Evolutionary conservation across 1,284 basidiomycete species (phyloP).

Genomic region (Rhodotorula sp.): DNA sequence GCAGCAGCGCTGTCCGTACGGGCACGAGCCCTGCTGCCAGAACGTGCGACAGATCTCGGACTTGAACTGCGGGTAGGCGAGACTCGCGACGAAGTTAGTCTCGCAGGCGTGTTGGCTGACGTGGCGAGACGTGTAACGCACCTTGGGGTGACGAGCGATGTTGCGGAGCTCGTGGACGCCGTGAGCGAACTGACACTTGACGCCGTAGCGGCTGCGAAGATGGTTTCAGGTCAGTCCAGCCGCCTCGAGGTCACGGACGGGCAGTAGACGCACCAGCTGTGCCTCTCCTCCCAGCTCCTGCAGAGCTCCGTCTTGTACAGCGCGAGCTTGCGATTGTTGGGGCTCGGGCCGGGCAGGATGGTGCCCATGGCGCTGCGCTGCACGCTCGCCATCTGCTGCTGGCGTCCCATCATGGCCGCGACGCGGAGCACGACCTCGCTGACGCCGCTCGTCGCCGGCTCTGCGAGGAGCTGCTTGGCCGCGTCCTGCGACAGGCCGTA

Average conservation of each 20-base stretch:
- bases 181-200: conserved; percentile 87
- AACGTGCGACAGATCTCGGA: conserved; percentile 89
- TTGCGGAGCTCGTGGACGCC: conserved; percentile 80
- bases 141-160: conserved; percentile 81
- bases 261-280: conserved; percentile 59
- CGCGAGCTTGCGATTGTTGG: conserved; percentile 81
- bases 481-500: conserved; percentile 36
- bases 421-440: conserved; percentile 34
- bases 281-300: conserved; percentile 90
- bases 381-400: conserved; percentile 29
- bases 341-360: conserved; percentile 64
- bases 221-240: not conserved
- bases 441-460: conserved; percentile 35
- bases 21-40: conserved; percentile 86
- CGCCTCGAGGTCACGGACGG: fast-evolving
- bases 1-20: conserved; percentile 78
- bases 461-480: conserved; percentile 31
- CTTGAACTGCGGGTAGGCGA: conserved; percentile 66
- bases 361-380: conserved; percentile 25
- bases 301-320: conserved; percentile 89
- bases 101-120: conserved; percentile 26
- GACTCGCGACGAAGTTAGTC: conserved; percentile 19
- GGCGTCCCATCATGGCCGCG: conserved; percentile 31
- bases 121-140: conserved; percentile 49
- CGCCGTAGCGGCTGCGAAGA: conserved; percentile 62